Base-by-base conservation (phyloP, 768 basidiomycete species). In the Agaricus subrufescens region DNA sequence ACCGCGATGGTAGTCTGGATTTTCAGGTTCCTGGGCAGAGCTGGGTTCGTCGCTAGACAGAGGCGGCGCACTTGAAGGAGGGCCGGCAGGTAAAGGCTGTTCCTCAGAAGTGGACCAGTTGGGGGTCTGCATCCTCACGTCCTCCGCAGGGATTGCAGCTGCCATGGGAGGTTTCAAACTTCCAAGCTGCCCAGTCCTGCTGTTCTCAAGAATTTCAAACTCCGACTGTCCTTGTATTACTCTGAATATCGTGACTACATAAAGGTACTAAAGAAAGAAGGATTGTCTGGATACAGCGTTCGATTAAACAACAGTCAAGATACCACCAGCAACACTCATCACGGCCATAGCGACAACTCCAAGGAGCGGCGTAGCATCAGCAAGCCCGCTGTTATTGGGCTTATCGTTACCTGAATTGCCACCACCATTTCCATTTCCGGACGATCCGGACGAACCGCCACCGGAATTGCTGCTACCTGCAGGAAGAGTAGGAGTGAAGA, bases 401-500 rank as follows among this genome's bases (percentile, higher is more conserved):
- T 65, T 9, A 25, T 58, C 51, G 10, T 64, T 59, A 39, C 63
- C 60, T 29, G 61, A 42, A 3, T 26, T 42, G 42, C 55, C 64
- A 27, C 64, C 67, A 26, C 53, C 61, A 34, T 34, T 34, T 34
- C 34, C 34, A 34, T 34, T 34, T 34, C 34, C 34, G 34, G 34
- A 34, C 7, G 34, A 34, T 37, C 63, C 39, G 62, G 61, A 60
- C 23, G 58, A 30, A 12, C 69, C 57, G 10, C 62, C 46, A 4
- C 65, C 56, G 30, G 61, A 19, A 25, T 60, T 54, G 12, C 69
- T 63, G 39, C 63, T 51, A n/a, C 61, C 66, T 4, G 74, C 65
- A 23, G 71, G 70, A 1, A 80, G 70, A 27, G 76, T 77, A 3
- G 89, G 89, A 8, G 82, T 80, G 67, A 84, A 85, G 6, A 84